Conservation (phyloP, 371 early-diverging fungal genomes). For the Lichtheimia ornata region DNA sequence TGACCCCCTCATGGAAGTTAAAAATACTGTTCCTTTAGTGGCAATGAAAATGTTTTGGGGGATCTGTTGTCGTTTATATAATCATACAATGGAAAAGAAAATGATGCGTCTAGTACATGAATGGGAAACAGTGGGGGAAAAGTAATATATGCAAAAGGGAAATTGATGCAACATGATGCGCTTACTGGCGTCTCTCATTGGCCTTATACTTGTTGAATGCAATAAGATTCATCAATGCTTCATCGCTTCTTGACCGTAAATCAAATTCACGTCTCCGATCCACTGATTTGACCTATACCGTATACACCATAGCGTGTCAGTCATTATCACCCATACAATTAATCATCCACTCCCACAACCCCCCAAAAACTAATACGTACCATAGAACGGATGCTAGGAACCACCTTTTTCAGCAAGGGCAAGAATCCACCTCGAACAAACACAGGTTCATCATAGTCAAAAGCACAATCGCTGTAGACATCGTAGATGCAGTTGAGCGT, state of each 20-base stretch:
- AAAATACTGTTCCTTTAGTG: no score
- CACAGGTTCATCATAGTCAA: conserved; percentile 84
- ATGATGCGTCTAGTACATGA: conserved; percentile 4
- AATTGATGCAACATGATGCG: not conserved
- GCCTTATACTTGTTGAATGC: conserved; percentile 88
- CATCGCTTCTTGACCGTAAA: conserved; percentile 79
- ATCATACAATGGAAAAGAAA: conserved; percentile 2
- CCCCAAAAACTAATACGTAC: conserved; percentile 24
- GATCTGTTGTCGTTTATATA: conserved; percentile 8
- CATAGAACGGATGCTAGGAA: conserved; percentile 51
- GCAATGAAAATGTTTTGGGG: not conserved
- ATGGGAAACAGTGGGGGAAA: conserved; percentile 3
- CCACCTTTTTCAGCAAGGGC: conserved; percentile 54
- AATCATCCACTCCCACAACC: not conserved
- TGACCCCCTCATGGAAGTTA: no score
- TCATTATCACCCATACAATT: no score
- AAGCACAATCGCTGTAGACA: conserved; percentile 82
- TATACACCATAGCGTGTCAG: conserved; percentile 12
- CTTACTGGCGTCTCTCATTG: conserved; percentile 29
- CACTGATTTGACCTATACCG: conserved; percentile 55
- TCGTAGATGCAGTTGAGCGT: conserved; percentile 86
- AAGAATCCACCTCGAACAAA: conserved; percentile 75
- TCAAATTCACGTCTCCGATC: conserved; percentile 74
- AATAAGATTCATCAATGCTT: conserved; percentile 76
- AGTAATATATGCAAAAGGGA: not conserved